These are phyloP conservation scores for Tolypocladium sp. DNA, from an alignment of 2,329 filamentous ascomycete genomes.

Conservation along the genomic window DNA sequence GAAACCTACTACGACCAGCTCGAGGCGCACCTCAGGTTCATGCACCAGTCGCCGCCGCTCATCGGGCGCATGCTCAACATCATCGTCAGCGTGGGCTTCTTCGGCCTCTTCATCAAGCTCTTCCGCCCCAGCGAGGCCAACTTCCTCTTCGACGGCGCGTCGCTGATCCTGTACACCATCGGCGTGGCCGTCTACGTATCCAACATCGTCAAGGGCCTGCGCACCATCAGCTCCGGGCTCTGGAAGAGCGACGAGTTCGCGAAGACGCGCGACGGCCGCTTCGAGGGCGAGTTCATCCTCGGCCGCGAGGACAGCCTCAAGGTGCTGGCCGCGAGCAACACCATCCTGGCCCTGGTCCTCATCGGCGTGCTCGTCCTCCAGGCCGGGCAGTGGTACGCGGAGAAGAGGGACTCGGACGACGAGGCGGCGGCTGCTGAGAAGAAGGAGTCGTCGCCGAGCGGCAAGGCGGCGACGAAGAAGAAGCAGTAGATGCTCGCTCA, in stretches of 20 bases:
- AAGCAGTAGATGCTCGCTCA: conserved; percentile 18
- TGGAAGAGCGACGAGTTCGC: conserved; percentile 39
- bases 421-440: conserved; percentile 49
- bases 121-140: conserved; percentile 92
- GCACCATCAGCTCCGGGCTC: conserved; percentile 66
- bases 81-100: conserved; percentile 76
- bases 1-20: conserved; percentile 71
- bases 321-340: conserved; percentile 90
- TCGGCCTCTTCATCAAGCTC: conserved; percentile 87
- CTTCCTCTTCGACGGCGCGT: conserved; percentile 85
- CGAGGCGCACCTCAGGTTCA: conserved; percentile 81
- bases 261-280: conserved; percentile 26
- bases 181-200: conserved; percentile 88
- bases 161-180: conserved; percentile 73
- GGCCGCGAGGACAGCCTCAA: conserved; percentile 82
- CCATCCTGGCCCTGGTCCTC: conserved; percentile 85
- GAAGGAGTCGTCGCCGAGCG: conserved; percentile 12
- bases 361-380: conserved; percentile 88
- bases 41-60: conserved; percentile 84
- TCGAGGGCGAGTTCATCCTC: conserved; percentile 57
- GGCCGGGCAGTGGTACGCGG: conserved; percentile 97
- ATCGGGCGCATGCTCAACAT: conserved; percentile 93
- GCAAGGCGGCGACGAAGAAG: conserved; percentile 24
- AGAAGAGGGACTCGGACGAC: conserved; percentile 84
- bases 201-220: conserved; percentile 92